Percentiles rank a stretch among this genome's conserved stretches.
Conservation (phyloP, 176 grass and related monocot genomes). For the Puccinellia tenuiflora region DNA sequence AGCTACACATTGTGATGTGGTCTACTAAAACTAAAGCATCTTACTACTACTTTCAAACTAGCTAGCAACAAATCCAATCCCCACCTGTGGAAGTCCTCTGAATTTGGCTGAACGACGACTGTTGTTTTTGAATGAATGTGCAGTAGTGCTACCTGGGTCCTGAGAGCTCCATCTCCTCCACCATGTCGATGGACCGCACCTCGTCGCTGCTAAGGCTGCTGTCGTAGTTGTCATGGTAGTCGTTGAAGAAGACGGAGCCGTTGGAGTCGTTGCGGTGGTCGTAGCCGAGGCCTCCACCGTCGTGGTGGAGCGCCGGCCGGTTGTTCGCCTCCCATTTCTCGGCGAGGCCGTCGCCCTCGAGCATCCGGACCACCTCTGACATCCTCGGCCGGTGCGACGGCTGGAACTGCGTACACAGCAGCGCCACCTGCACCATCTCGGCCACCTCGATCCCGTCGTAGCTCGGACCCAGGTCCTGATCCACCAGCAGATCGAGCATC, state of each 20-base stretch:
- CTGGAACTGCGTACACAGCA: conserved; percentile 70
- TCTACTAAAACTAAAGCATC: conserved; percentile 28
- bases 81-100: not conserved
- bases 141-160: conserved; percentile 58
- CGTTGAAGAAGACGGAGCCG: conserved; percentile 47
- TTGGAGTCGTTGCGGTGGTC: conserved; percentile 40
- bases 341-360: conserved; percentile 73
- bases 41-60: conserved; percentile 20
- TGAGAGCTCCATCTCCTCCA: conserved; percentile 79
- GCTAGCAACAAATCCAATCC: conserved; percentile 25
- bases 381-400: conserved; percentile 69
- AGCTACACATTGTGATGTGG: conserved; percentile 38
- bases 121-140: not conserved
- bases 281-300: conserved; percentile 4
- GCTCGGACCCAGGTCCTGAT: conserved; percentile 44
- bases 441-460: conserved; percentile 73
- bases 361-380: conserved; percentile 74
- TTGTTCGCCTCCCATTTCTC: conserved; percentile 72
- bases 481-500: conserved; percentile 51
- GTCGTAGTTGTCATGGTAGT: conserved; percentile 44
- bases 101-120: not conserved
- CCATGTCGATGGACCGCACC: conserved; percentile 40
- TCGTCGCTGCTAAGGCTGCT: conserved; percentile 57
- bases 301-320: not conserved
- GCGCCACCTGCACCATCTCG: conserved; percentile 67